Base-by-base conservation (phyloP, 257 asterid species). In the Solanum chiquidenum region DNA sequence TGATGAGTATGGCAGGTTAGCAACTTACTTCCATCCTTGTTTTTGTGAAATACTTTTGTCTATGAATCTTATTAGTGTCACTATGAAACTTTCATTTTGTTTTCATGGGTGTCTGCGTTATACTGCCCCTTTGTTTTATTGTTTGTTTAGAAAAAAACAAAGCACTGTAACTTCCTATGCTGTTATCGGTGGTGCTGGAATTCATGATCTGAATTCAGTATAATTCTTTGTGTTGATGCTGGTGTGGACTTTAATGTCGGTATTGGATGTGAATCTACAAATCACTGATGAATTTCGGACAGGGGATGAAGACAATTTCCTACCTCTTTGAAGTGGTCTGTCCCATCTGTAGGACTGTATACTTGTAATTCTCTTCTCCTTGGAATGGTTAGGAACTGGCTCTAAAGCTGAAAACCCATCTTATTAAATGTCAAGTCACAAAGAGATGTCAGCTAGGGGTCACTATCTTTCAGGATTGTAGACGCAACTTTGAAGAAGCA, bases 1-100 rank as follows among this genome's bases (percentile, higher is more conserved):
- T 69, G 99, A 97, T 88, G 99, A 97, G 92, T 97, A 97, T 88
- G 99, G 99, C 87, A 95, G 98, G 98, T 97, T 66, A 84, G 90
- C 29, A 83, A 82, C 86, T 49, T 49, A 49, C 86, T 82, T 79
- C 37, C 29, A 18, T 82, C 29, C 44, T 82, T 82, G 69, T 18
- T 29, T 71, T 31, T 82, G 68, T 82, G 86, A 82, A 49, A 18
- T 49, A 29, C 37, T 18, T 82, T 82, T 82, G 69, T 25, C 31
- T 82, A 49, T 9, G 42, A 80, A 27, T 80, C 64, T 16, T 80
- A 27, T 16, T 44, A 80, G 31, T 44, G 13, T 46, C 2, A 12
- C 29, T 82, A 18, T 46, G 29, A 31, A 82, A 82, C 69, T 82
- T 31, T 10, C 86, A 31, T 49, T 49, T 82, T 31, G 21, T 82